Conservation (phyloP, 2,329 filamentous ascomycete species). For the Rutstroemia sp. region DNA sequence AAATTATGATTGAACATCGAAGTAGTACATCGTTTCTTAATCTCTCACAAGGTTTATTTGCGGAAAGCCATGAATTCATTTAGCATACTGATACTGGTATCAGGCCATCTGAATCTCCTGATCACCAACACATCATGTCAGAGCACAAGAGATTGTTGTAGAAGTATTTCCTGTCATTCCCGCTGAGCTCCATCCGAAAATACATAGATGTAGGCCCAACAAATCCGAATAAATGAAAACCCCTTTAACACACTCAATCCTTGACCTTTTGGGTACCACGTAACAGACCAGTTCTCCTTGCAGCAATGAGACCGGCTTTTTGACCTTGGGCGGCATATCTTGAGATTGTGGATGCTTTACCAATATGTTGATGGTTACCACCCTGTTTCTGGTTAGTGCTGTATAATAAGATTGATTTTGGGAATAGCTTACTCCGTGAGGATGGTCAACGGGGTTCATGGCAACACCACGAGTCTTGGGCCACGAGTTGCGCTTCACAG, state of each 20-base stretch:
- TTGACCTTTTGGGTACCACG: slow-evolving; percentile 99
- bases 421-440: slow-evolving; percentile 60
- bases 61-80: slow-evolving; percentile 10
- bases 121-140: slow-evolving; percentile 9
- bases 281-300: slow-evolving; percentile 98
- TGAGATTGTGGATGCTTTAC: slow-evolving; percentile 99
- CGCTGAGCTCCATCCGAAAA: slow-evolving; percentile 28
- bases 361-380: slow-evolving; percentile 97
- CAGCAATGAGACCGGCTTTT: slow-evolving; percentile 99
- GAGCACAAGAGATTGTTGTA: slow-evolving; percentile 8
- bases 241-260: slow-evolving; percentile 54
- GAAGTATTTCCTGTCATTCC: slow-evolving; percentile 27
- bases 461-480: slow-evolving; percentile 99
- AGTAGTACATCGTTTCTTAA: not conserved
- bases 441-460: slow-evolving; percentile 99
- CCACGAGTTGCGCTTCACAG: slow-evolving; percentile 99
- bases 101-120: slow-evolving; percentile 11
- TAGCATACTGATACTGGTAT: slow-evolving; percentile 3
- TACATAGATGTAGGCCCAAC: slow-evolving; percentile 31
- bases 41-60: not conserved
- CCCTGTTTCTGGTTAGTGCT: slow-evolving; percentile 40
- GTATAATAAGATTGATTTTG: not conserved
- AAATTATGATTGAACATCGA: not conserved
- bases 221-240: slow-evolving; percentile 29
- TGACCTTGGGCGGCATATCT: slow-evolving; percentile 97